A percentile compares a stretch with the other conserved stretches of the same genome.
Evolutionary conservation across 164 flowering plant species (phyloP).

Genomic region (Magnolia sinica): DNA sequence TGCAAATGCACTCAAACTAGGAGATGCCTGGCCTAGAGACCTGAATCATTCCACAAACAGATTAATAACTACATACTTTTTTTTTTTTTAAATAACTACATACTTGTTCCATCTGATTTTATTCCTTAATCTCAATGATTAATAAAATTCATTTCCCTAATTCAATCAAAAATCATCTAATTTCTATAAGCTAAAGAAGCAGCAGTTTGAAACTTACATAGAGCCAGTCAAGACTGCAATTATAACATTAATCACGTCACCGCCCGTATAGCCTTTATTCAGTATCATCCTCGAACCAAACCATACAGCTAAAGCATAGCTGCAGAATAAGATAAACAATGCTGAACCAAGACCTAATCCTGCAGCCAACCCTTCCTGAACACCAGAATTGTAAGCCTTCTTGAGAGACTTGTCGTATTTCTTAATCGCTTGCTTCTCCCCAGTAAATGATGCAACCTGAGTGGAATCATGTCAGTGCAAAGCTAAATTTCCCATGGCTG

Average conservation of each 20-base stretch:
- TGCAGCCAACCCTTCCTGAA: conserved; percentile 35
- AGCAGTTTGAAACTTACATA: conserved; percentile 30
- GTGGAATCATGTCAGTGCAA: background rate
- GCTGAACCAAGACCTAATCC: conserved; percentile 42
- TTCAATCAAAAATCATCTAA: background rate
- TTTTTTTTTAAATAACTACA: background rate
- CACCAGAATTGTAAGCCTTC: conserved; percentile 37
- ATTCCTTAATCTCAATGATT: background rate
- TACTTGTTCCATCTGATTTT: background rate
- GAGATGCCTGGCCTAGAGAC: conserved; percentile 55
- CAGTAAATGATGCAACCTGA: conserved; percentile 56
- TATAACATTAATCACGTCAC: conserved; percentile 40
- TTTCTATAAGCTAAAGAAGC: background rate
- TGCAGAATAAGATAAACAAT: conserved; percentile 26
- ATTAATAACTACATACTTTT: background rate
- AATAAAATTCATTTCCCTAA: background rate
- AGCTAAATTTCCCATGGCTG: background rate
- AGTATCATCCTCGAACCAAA: conserved; percentile 40
- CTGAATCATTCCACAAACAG: conserved; percentile 19
- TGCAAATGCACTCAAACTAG: conserved; percentile 47
- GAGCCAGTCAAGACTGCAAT: conserved; percentile 45
- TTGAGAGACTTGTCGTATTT: conserved; percentile 31
- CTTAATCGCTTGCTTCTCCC: conserved; percentile 45
- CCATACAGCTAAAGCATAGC: conserved; percentile 47
- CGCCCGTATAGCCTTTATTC: conserved; percentile 43